phyloP scores from a whole-genome alignment of 768 basidiomycete species.

The Aureoboletus auriporus region DNA sequence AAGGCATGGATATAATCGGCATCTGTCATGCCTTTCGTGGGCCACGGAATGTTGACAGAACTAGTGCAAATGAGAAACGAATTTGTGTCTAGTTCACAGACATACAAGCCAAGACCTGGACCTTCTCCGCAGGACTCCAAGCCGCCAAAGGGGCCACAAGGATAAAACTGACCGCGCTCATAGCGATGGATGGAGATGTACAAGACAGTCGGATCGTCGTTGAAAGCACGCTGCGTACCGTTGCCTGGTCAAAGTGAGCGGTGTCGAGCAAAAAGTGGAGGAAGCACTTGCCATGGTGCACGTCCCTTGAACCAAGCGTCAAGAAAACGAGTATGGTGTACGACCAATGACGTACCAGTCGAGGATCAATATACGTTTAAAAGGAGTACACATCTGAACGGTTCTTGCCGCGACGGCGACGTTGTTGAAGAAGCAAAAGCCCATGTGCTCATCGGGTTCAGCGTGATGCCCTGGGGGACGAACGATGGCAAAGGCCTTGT shows the following conservation, averaged over 20 bases:
- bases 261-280: neutral
- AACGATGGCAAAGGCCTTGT: conserved; percentile 92
- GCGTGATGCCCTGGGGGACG: conserved; percentile 98
- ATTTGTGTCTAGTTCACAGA: conserved; percentile 13
- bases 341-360: conserved; percentile 75
- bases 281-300: conserved; percentile 72
- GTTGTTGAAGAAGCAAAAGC: conserved; percentile 99
- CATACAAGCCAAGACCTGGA: conserved; percentile 80
- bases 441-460: conserved; percentile 97
- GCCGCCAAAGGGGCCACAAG: conserved; percentile 86
- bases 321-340: neutral
- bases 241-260: conserved; percentile 58
- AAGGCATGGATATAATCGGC: conserved; percentile 97
- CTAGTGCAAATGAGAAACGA: conserved; percentile 37
- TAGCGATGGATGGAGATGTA: conserved; percentile 96
- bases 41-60: conserved; percentile 97
- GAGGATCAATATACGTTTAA: conserved; percentile 84
- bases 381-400: conserved; percentile 60
- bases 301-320: conserved; percentile 60
- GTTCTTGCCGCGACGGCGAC: conserved; percentile 89
- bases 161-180: conserved; percentile 89
- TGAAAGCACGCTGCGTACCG: conserved; percentile 94
- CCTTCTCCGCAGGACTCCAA: conserved; percentile 85
- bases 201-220: conserved; percentile 85
- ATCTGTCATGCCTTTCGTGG: conserved; percentile 81